Evolutionary conservation across 257 asterid genomes (phyloP).

Genomic region (Forsythia viridissima): DNA sequence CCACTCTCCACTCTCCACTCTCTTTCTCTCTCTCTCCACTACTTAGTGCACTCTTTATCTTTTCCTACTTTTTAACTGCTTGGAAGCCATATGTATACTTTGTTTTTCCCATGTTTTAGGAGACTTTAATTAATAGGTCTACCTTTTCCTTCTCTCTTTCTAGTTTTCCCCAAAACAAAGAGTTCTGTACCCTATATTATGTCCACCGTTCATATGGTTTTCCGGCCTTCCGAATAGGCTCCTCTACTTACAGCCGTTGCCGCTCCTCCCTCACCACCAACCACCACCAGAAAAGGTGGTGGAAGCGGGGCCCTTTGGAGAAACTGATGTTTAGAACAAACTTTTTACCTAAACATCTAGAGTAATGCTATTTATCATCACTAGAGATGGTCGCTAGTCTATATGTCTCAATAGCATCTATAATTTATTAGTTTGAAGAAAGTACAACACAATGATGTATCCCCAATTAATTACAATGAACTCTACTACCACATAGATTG

Average conservation of each 20-base stretch:
- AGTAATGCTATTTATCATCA: no score
- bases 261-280: no score
- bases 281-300: background rate
- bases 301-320: background rate
- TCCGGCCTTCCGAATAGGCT: background rate
- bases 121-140: background rate
- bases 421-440: no score
- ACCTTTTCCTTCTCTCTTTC: background rate
- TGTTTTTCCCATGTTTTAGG: background rate
- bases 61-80: background rate
- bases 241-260: background rate
- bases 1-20: no score
- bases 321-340: background rate
- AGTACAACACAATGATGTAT: no score
- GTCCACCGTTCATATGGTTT: background rate
- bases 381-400: no score
- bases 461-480: no score
- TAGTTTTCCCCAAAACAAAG: background rate
- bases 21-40: background rate
- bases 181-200: background rate
- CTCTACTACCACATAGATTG: no score
- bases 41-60: background rate
- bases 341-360: background rate
- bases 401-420: no score
- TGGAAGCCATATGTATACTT: background rate